Percentiles rank a stretch among this genome's conserved stretches.
Evolutionary conservation across 2,329 filamentous ascomycete genomes (phyloP).

Genomic region (Fusarium burgessii): DNA sequence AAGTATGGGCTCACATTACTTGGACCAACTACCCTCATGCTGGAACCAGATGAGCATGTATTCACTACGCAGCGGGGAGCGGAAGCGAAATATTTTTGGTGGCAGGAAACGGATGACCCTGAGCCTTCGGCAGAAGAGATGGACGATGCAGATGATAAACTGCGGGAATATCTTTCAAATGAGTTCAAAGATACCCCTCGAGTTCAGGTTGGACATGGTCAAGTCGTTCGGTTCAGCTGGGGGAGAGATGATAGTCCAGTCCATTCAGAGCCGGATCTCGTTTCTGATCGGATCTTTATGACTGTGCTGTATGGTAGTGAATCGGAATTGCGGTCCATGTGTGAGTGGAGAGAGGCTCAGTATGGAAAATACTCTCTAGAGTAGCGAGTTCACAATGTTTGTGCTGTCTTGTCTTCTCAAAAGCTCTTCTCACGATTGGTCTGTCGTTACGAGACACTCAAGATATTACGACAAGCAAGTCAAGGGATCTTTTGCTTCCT

Average conservation of each 20-base stretch:
- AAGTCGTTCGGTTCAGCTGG: conserved; percentile 6
- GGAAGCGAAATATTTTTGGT: background rate
- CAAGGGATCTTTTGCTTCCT: fast-evolving
- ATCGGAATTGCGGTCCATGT: background rate
- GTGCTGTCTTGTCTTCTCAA: too few relatives aligned
- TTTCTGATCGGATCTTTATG: conserved; percentile 1
- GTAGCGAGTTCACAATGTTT: background rate
- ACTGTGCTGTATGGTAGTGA: conserved; percentile 9
- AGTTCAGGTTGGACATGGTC: background rate
- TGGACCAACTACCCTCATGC: conserved; percentile 3
- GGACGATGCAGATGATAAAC: background rate
- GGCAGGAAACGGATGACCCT: fast-evolving
- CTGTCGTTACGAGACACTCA: fast-evolving
- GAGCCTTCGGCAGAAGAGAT: background rate
- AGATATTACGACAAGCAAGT: too few relatives aligned
- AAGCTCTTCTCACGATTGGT: fast-evolving
- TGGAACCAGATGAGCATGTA: background rate
- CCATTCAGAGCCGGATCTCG: conserved; percentile 7
- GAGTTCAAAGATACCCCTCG: background rate
- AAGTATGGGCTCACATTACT: background rate
- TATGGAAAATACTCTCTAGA: background rate
- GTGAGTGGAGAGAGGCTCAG: background rate
- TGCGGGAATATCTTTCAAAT: background rate
- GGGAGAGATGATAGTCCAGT: background rate
- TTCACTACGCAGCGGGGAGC: background rate